Evolutionary conservation across 2,329 filamentous ascomycete genomes (phyloP).

Genomic region (Arthrobotrys megalospora): DNA sequence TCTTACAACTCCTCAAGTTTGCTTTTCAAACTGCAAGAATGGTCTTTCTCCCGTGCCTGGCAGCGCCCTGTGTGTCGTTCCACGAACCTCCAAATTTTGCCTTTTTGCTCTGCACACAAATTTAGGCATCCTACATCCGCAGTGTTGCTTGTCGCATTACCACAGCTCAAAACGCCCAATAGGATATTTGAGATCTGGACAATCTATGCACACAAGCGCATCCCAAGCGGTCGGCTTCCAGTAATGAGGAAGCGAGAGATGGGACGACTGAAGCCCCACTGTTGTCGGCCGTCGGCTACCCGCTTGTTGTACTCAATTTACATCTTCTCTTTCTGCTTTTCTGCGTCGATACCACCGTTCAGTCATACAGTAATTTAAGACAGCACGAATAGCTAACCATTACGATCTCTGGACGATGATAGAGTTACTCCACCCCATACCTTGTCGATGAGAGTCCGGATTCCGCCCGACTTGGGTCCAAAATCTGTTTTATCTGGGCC

Average conservation of each 20-base stretch:
- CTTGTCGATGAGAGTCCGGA: conserved; percentile 79
- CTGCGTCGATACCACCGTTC: not conserved
- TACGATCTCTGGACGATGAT: not conserved
- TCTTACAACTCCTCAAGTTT: conserved; percentile 21
- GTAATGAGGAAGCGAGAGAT: conserved; percentile 47
- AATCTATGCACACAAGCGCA: conserved; percentile 3
- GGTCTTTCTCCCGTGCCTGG: conserved; percentile 1
- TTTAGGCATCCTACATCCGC: conserved; percentile 55
- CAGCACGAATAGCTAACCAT: conserved; percentile 22
- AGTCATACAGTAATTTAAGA: conserved; percentile 31
- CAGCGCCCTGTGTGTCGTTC: conserved; percentile 48
- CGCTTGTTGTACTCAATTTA: conserved; percentile 15
- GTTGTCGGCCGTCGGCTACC: not conserved
- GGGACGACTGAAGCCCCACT: not conserved
- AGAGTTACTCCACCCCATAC: conserved; percentile 82
- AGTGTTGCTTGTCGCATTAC: not conserved
- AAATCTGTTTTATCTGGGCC: conserved; percentile 87
- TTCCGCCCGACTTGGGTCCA: conserved; percentile 79
- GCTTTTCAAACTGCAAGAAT: conserved; percentile 3
- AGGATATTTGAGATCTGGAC: conserved; percentile 23
- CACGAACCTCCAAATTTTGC: conserved; percentile 23
- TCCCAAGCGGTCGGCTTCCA: conserved; percentile 45
- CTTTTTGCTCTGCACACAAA: conserved; percentile 14
- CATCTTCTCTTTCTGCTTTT: not conserved
- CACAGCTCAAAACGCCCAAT: conserved; percentile 23